Percentiles rank a stretch among this genome's conserved stretches.
phyloP scores from a whole-genome alignment of 2,329 filamentous ascomycete genomes.

The Lojkania enalia region DNA sequence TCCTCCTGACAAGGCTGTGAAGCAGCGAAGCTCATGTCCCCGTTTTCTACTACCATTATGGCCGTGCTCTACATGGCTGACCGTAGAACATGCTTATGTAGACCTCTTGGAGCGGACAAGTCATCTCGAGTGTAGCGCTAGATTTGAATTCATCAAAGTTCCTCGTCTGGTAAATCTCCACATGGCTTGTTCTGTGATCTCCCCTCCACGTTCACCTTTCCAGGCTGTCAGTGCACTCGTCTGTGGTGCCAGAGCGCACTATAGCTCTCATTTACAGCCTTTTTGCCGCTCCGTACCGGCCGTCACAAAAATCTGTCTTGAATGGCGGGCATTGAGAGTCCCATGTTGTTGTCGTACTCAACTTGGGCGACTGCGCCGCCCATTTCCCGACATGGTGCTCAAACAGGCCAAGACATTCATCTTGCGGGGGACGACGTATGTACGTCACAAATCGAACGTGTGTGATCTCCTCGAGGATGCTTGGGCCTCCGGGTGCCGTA shows the following conservation, averaged over 20 bases:
- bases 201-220: too few relatives aligned
- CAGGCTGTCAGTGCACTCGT: too few relatives aligned
- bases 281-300: too few relatives aligned
- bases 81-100: background rate
- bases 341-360: too few relatives aligned
- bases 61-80: background rate
- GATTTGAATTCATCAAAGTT: background rate
- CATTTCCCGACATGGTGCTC: background rate
- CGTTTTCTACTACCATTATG: background rate
- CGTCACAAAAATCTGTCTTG: too few relatives aligned
- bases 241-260: too few relatives aligned
- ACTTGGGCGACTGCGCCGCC: background rate
- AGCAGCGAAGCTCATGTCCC: background rate
- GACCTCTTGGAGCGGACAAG: background rate
- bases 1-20: slow-evolving; percentile 8
- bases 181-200: background rate
- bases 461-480: slow-evolving; percentile 4
- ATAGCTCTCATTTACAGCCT: too few relatives aligned
- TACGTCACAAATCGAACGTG: slow-evolving; percentile 1
- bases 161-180: background rate
- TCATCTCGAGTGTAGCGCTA: background rate
- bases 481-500: background rate
- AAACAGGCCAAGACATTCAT: background rate
- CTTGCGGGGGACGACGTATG: background rate
- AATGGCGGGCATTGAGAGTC: too few relatives aligned